Conservation (phyloP, 2,329 filamentous ascomycete species). For the Amauroascus niger region DNA sequence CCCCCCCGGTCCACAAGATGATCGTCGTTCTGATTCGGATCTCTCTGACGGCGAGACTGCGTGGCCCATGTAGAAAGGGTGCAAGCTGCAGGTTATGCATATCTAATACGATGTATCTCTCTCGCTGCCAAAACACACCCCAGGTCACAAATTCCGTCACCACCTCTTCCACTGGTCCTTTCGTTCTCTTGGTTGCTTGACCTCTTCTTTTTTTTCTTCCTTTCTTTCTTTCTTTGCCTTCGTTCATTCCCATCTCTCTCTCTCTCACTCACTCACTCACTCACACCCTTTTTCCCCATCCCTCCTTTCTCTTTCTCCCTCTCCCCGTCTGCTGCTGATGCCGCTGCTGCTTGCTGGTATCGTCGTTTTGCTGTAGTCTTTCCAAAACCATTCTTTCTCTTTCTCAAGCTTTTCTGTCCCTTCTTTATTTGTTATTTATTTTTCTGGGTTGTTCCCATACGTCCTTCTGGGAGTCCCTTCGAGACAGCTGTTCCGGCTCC, state of each 20-base stretch:
- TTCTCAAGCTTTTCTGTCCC: not conserved
- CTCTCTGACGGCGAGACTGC: constrained; percentile 12
- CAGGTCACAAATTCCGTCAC: not conserved
- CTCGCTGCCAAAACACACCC: constrained; percentile 2
- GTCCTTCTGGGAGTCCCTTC: too few species aligned
- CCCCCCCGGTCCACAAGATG: constrained; percentile 9
- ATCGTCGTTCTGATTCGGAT: constrained; percentile 13
- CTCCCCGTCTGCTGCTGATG: not conserved
- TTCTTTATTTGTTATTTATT: not conserved
- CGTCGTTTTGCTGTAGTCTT: too few species aligned
- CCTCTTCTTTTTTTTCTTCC: not conserved
- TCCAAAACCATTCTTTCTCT: too few species aligned
- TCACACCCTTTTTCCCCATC: not conserved
- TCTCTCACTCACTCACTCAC: not conserved
- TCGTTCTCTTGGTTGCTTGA: too few species aligned
- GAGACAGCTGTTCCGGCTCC: too few species aligned
- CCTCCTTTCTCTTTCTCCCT: not conserved
- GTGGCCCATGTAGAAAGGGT: constrained; percentile 10
- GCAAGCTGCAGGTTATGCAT: constrained; percentile 12
- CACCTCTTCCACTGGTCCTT: not conserved
- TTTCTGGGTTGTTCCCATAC: not conserved
- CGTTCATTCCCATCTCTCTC: not conserved
- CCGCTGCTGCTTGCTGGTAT: not conserved
- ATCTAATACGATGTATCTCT: constrained; percentile 11
- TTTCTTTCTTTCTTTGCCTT: not conserved